phyloP scores from a whole-genome alignment of 2,329 filamentous ascomycete genomes.

The Colletotrichum scovillei region DNA sequence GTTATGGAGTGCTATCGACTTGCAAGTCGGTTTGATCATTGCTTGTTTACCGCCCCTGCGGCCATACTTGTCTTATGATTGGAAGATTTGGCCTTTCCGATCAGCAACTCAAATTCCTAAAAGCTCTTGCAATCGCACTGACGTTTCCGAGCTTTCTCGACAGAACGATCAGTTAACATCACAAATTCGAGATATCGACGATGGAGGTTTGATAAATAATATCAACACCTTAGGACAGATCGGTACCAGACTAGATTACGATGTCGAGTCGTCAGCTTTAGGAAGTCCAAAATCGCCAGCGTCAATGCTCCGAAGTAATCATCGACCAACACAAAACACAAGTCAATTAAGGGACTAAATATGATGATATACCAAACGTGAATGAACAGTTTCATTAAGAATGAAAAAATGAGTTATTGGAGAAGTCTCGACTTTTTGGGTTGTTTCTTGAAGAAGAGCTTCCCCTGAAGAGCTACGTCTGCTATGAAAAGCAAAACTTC shows the following conservation, averaged over 20 bases:
- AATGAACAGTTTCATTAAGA: neutral
- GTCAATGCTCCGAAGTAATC: neutral
- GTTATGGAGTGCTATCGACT: neutral
- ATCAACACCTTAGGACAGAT: neutral
- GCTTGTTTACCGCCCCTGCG: neutral
- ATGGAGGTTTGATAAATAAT: neutral
- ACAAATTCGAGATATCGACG: no score
- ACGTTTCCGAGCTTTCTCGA: neutral
- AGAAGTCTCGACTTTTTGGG: no score
- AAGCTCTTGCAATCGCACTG: neutral
- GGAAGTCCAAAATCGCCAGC: neutral
- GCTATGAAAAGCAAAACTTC: neutral
- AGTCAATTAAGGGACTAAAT: no score
- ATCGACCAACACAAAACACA: neutral
- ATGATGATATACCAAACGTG: neutral
- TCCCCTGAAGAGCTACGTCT: no score
- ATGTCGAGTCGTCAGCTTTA: neutral
- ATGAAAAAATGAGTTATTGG: neutral
- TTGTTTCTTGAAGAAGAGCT: no score
- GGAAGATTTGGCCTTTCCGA: neutral
- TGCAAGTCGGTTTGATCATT: neutral
- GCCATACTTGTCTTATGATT: neutral
- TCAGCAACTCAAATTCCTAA: neutral
- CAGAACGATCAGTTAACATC: neutral
- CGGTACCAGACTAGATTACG: no score